phyloP scores from a whole-genome alignment of 108 stramenopile genomes.

The Mediolabrus comicus region DNA sequence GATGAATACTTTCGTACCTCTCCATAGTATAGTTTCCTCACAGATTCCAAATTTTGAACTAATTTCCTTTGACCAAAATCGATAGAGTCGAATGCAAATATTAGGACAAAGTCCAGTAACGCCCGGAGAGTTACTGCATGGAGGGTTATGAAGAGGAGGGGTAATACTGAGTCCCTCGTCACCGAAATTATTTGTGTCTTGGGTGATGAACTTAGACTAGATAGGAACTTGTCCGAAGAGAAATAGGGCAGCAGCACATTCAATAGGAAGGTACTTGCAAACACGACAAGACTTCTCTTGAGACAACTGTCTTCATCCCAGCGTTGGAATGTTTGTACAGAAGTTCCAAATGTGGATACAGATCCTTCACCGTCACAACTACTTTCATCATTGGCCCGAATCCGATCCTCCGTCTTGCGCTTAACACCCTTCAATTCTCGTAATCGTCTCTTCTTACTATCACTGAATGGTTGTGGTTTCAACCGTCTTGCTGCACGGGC shows the following conservation, averaged over 20 bases:
- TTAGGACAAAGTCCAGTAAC: slow-evolving; percentile 6
- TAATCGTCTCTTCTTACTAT: slow-evolving; percentile 46
- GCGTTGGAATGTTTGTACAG: background rate
- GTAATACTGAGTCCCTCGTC: background rate
- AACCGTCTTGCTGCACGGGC: slow-evolving; percentile 52
- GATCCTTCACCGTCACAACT: background rate
- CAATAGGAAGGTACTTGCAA: background rate
- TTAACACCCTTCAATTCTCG: slow-evolving; percentile 58
- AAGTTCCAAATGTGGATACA: background rate
- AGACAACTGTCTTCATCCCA: background rate
- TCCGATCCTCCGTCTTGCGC: slow-evolving; percentile 13
- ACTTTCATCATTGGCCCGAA: background rate
- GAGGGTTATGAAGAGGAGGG: slow-evolving; percentile 12
- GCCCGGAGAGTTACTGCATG: slow-evolving; percentile 24
- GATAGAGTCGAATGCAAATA: slow-evolving; percentile 35
- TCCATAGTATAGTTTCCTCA: slow-evolving; percentile 19
- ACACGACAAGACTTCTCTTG: background rate
- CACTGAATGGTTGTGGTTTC: slow-evolving; percentile 53
- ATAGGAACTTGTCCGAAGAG: background rate
- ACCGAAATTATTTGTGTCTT: background rate
- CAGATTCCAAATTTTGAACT: slow-evolving; percentile 26
- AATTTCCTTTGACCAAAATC: slow-evolving; percentile 42
- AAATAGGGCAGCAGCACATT: background rate
- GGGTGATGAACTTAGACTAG: background rate
- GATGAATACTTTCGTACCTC: slow-evolving; percentile 25